A percentile compares a stretch with the other conserved stretches of the same genome.
Evolutionary conservation across 352 stramenopile species (phyloP).

Genomic region (Thalassiosira hispida): DNA sequence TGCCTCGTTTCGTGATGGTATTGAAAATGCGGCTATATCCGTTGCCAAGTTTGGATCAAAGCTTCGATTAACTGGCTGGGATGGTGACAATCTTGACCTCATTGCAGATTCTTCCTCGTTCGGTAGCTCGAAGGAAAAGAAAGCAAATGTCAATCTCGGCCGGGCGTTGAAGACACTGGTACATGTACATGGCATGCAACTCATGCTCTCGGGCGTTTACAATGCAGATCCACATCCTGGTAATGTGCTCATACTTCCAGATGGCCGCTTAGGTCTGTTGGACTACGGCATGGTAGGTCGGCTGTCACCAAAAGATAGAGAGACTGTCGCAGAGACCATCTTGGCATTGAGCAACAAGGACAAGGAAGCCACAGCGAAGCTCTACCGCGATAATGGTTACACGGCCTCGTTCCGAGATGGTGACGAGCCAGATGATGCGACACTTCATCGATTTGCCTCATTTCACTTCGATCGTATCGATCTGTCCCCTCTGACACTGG

Average conservation of each 20-base stretch:
- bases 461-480: conserved; percentile 56
- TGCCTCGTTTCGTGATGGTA: conserved; percentile 25
- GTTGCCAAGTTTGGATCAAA: conserved; percentile 15
- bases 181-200: conserved; percentile 53
- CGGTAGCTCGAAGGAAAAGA: conserved; percentile 26
- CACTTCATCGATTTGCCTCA: conserved; percentile 45
- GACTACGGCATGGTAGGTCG: conserved; percentile 58
- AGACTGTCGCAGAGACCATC: conserved; percentile 43
- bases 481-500: conserved; percentile 41
- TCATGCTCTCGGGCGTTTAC: conserved; percentile 39
- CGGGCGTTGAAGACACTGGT: conserved; percentile 51
- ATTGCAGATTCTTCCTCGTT: conserved; percentile 2
- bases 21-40: conserved; percentile 26
- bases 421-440: conserved; percentile 20
- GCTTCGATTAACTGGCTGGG: conserved; percentile 6
- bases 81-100: conserved; percentile 13
- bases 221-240: conserved; percentile 57
- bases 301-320: conserved; percentile 31
- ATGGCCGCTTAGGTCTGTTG: conserved; percentile 47
- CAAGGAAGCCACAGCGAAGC: conserved; percentile 26
- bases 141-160: conserved; percentile 40
- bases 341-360: conserved; percentile 42
- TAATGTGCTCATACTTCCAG: conserved; percentile 50
- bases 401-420: conserved; percentile 26
- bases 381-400: conserved; percentile 52